Conservation (phyloP, 2,329 filamentous ascomycete species). For the Ophiostoma tasmaniense region DNA sequence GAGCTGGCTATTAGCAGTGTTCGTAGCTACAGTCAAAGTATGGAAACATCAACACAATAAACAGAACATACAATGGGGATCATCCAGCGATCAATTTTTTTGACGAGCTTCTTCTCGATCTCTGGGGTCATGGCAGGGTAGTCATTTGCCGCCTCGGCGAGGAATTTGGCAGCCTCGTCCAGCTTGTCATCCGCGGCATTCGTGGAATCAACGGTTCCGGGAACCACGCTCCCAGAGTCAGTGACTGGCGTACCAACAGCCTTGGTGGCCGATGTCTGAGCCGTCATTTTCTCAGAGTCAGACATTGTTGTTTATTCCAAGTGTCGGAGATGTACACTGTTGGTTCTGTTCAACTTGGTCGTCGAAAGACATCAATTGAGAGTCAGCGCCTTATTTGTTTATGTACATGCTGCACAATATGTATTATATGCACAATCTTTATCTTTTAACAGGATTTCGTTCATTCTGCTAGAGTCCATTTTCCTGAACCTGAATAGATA, state of each 20-base stretch:
- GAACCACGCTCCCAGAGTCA: background rate
- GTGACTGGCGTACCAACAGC: background rate
- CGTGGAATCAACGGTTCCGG: background rate
- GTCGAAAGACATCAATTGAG: background rate
- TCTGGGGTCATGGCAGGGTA: background rate
- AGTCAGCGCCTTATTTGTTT: background rate
- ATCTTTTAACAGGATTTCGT: background rate
- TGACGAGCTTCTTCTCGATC: background rate
- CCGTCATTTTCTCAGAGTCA: background rate
- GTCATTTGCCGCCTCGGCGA: background rate
- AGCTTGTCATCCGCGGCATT: background rate
- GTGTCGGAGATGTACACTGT: too few species aligned
- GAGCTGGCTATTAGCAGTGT: background rate
- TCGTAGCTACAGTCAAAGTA: background rate
- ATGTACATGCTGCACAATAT: background rate
- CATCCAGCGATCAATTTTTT: conserved; percentile 1
- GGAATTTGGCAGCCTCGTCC: background rate
- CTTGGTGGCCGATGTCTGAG: background rate
- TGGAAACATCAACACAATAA: too few species aligned
- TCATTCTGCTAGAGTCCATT: background rate
- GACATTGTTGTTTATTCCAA: background rate
- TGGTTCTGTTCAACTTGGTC: too few species aligned
- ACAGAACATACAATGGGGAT: background rate
- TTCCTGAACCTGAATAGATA: background rate
- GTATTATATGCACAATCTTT: background rate